Percentiles rank a stretch among this genome's conserved stretches.
Conservation (phyloP, 2,329 filamentous ascomycete genomes). For the Colletotrichum paranaense region DNA sequence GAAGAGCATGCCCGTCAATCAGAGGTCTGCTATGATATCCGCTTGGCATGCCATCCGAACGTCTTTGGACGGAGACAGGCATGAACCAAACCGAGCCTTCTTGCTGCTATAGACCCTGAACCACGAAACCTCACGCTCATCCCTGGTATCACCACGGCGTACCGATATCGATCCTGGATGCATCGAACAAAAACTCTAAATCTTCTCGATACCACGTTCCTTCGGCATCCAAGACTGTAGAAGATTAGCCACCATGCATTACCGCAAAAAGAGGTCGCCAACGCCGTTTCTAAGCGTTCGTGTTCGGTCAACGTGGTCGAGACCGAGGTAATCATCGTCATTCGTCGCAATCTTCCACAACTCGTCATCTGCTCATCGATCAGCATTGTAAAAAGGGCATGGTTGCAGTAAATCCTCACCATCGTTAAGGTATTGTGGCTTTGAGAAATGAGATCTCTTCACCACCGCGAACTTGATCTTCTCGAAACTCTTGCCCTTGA, state of each 20-base stretch:
- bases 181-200: conserved; percentile 15
- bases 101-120: conserved; percentile 1
- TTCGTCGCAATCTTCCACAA: conserved; percentile 63
- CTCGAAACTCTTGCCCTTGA: conserved; percentile 98
- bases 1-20: neutral
- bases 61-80: conserved; percentile 11
- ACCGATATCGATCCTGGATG: conserved; percentile 7
- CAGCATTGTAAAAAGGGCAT: neutral
- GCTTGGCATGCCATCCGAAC: conserved; percentile 26
- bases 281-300: conserved; percentile 68
- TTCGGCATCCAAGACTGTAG: conserved; percentile 14
- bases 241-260: conserved; percentile 32
- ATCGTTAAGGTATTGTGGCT: conserved; percentile 86
- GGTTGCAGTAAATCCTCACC: conserved; percentile 66
- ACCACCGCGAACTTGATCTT: conserved; percentile 97
- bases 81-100: conserved; percentile 12
- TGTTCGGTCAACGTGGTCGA: conserved; percentile 74
- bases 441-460: conserved; percentile 77
- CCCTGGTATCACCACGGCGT: conserved; percentile 6
- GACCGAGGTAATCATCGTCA: conserved; percentile 71
- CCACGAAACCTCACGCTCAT: neutral
- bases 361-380: conserved; percentile 62
- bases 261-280: conserved; percentile 71
- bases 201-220: neutral
- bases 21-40: conserved; percentile 16